These are phyloP conservation scores for Cercospora zeina DNA, from an alignment of 2,329 filamentous ascomycete species.

Conservation along the genomic window DNA sequence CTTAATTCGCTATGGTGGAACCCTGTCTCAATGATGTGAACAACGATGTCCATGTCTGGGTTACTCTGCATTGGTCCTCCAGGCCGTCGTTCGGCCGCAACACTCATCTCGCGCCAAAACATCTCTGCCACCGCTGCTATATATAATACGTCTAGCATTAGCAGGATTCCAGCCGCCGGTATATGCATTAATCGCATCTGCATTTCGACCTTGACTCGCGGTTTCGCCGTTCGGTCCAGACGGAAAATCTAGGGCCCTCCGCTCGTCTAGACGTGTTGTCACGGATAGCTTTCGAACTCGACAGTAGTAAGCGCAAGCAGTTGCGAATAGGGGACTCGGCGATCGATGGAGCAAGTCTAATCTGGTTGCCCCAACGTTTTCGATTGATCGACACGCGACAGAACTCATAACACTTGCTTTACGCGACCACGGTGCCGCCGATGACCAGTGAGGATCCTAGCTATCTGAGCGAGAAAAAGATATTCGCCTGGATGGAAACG, in stretches of 20 bases:
- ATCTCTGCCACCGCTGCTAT: constrained; percentile 60
- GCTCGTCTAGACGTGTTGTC: no score
- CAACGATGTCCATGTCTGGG: constrained; percentile 44
- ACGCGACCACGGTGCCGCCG: no score
- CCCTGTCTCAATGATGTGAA: constrained; percentile 56
- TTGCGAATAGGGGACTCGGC: no score
- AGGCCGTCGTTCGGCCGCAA: constrained; percentile 49
- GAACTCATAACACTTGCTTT: no score
- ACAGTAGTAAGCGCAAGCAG: no score
- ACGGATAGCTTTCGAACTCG: no score
- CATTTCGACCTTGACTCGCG: constrained; percentile 44
- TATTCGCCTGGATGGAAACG: no score
- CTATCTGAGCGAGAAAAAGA: no score
- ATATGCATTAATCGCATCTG: constrained; percentile 57
- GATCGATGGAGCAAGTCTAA: no score
- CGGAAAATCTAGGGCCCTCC: background rate
- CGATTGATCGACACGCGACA: no score
- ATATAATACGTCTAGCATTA: constrained; percentile 59
- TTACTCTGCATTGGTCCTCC: constrained; percentile 55
- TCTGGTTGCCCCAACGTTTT: no score
- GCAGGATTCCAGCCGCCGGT: constrained; percentile 59
- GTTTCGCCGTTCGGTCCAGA: background rate
- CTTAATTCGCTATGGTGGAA: constrained; percentile 59
- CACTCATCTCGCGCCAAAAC: constrained; percentile 59
- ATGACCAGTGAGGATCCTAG: no score